Evolutionary conservation across 2,329 filamentous ascomycete species (phyloP).

Genomic region (Thermochaetoides dissita): DNA sequence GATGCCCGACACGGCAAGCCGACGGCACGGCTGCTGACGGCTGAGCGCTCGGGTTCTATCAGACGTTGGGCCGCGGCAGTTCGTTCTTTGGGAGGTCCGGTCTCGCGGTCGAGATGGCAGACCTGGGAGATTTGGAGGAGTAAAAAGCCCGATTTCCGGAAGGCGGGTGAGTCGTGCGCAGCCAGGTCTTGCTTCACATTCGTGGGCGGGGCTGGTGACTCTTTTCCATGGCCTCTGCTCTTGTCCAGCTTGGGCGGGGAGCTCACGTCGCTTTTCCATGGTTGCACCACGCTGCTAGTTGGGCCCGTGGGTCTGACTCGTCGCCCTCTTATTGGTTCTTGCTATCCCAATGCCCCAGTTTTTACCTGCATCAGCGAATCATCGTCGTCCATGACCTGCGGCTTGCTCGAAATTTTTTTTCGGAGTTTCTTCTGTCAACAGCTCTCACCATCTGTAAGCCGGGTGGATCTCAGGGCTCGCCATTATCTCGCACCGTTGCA

Average conservation of each 20-base stretch:
- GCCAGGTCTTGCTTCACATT: background rate
- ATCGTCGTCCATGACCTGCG: too few relatives aligned
- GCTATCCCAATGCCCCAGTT: too few relatives aligned
- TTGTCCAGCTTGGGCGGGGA: conserved; percentile 4
- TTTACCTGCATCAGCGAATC: too few relatives aligned
- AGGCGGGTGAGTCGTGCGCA: conserved; percentile 9
- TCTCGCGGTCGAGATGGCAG: conserved; percentile 17
- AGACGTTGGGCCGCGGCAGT: conserved; percentile 10
- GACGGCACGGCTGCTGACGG: too few relatives aligned
- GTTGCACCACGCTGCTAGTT: too few relatives aligned
- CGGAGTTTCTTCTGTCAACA: too few relatives aligned
- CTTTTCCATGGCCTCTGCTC: conserved; percentile 5
- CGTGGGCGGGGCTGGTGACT: conserved; percentile 8
- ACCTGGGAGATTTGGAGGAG: conserved; percentile 12
- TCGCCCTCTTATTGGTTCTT: background rate
- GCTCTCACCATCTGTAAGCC: too few relatives aligned
- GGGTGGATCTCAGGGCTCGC: too few relatives aligned
- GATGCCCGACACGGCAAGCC: conserved; percentile 12
- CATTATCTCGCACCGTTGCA: too few relatives aligned
- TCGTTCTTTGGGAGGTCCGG: conserved; percentile 16
- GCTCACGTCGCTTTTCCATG: background rate
- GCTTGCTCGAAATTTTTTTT: too few relatives aligned
- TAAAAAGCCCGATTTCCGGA: conserved; percentile 17
- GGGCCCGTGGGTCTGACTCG: background rate
- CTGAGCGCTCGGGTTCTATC: too few relatives aligned